phyloP scores from a whole-genome alignment of 2,329 filamentous ascomycete species.

The Fusarium sp. region DNA sequence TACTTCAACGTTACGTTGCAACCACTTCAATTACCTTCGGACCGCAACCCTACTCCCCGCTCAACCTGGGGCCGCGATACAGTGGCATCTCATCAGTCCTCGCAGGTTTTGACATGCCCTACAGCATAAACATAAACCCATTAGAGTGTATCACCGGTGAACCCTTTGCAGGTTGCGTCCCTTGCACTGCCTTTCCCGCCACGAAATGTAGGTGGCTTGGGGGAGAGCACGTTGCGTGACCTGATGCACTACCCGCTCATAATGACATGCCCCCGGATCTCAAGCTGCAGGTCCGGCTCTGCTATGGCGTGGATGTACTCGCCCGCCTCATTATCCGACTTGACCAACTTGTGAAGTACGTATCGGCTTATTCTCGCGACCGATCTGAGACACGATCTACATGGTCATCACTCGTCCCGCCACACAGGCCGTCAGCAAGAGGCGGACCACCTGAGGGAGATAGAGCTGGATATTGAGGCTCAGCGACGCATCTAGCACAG shows the following conservation, averaged over 20 bases:
- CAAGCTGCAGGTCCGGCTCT: not conserved
- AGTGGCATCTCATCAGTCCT: not conserved
- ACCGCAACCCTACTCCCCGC: not conserved
- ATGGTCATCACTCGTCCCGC: not conserved
- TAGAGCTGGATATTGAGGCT: not conserved
- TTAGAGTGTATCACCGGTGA: not conserved
- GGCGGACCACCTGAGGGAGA: not conserved
- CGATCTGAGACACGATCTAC: not conserved
- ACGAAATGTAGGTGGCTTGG: not conserved
- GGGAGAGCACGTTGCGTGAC: not conserved
- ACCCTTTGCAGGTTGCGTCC: not conserved
- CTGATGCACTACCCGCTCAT: not conserved
- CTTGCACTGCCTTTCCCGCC: not conserved
- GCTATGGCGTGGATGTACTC: not conserved
- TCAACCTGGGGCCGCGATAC: not conserved
- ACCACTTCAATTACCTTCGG: not conserved
- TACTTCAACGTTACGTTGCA: not conserved
- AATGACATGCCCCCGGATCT: not conserved
- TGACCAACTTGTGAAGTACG: not conserved
- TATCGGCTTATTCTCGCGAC: not conserved
- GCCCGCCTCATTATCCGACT: not conserved
- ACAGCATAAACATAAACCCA: not conserved
- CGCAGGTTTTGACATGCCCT: not conserved
- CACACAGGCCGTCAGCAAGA: not conserved
- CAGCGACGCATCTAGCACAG: not conserved